A percentile compares a stretch with the other conserved stretches of the same genome.
These are phyloP conservation scores for Hygrophoropsis aurantiaca DNA, from an alignment of 768 basidiomycete species.

Conservation along the genomic window DNA sequence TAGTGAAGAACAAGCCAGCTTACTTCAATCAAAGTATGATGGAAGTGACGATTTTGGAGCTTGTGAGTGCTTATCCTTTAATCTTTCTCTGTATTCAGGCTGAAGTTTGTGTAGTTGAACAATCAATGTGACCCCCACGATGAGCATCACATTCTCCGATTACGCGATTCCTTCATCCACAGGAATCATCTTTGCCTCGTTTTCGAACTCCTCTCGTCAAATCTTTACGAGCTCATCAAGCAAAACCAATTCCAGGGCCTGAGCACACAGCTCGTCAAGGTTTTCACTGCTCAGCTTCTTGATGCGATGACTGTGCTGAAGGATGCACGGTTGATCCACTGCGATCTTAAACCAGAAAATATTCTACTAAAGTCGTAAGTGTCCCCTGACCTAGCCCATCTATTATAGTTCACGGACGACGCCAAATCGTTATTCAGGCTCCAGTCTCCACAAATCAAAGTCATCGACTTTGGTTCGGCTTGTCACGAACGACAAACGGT, in stretches of 20 bases:
- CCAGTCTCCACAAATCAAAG: slow-evolving; percentile 97
- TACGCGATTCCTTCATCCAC: slow-evolving; percentile 96
- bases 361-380: slow-evolving; percentile 91
- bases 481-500: slow-evolving; percentile 99
- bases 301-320: slow-evolving; percentile 92
- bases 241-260: slow-evolving; percentile 99
- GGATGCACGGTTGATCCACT: slow-evolving; percentile 94
- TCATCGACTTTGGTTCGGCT: slow-evolving; percentile 98
- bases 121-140: slow-evolving; percentile 91
- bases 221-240: slow-evolving; percentile 99
- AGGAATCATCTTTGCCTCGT: slow-evolving; percentile 95
- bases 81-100: background rate
- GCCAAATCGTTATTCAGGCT: slow-evolving; percentile 48
- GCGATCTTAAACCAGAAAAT: slow-evolving; percentile 98
- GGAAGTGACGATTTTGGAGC: slow-evolving; percentile 97
- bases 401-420: slow-evolving; percentile 2
- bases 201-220: slow-evolving; percentile 94
- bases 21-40: slow-evolving; percentile 99
- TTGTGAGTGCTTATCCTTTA: slow-evolving; percentile 55
- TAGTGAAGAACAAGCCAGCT: slow-evolving; percentile 99
- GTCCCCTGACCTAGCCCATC: background rate
- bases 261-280: slow-evolving; percentile 95
- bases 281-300: slow-evolving; percentile 94
- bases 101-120: slow-evolving; percentile 67
- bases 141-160: slow-evolving; percentile 93